Conservation (phyloP, 2,329 filamentous ascomycete genomes). For the Verticillium albo-atrum region DNA sequence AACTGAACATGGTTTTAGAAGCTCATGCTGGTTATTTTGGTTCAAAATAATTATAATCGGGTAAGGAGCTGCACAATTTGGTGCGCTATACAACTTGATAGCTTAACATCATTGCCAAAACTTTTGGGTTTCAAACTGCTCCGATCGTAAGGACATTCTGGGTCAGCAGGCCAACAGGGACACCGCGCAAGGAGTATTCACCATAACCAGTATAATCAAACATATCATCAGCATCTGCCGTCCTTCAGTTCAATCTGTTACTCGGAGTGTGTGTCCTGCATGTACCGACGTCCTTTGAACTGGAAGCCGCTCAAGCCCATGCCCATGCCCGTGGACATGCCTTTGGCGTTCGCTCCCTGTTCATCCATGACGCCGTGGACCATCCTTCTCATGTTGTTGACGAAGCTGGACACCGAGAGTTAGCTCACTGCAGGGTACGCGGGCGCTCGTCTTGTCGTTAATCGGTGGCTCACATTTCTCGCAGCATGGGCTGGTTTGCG, state of each 20-base stretch:
- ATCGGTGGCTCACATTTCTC: background rate
- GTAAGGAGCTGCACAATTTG: no score
- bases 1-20: no score
- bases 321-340: background rate
- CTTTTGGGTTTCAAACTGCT: no score
- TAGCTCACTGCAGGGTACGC: background rate
- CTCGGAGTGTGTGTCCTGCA: background rate
- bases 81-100: no score
- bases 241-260: background rate
- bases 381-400: background rate
- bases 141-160: no score
- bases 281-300: background rate
- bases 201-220: background rate
- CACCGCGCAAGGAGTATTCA: no score
- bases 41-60: no score
- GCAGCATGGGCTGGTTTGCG: slow-evolving; percentile 1
- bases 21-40: no score
- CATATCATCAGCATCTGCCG: background rate
- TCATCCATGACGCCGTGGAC: background rate
- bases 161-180: no score
- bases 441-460: background rate
- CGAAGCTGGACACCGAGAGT: background rate
- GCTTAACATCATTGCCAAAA: no score
- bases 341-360: background rate
- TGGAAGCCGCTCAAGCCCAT: background rate